Percentiles rank a stretch among this genome's conserved stretches.
Evolutionary conservation across 306 rosid species (phyloP).

Genomic region (Citrullus amarus): DNA sequence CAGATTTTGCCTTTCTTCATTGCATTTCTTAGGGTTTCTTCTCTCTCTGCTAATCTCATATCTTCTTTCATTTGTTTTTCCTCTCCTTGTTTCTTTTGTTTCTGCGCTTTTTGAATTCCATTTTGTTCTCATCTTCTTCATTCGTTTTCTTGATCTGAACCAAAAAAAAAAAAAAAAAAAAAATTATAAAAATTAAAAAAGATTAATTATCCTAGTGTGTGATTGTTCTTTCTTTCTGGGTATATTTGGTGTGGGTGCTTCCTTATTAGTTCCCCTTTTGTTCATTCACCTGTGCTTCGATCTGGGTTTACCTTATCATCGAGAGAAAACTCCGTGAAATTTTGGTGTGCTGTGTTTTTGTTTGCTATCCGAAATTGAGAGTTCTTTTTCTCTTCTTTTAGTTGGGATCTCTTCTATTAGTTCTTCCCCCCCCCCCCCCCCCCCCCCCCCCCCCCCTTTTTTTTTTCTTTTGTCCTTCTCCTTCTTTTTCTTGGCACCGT

Average conservation of each 20-base stretch:
- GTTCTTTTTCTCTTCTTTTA: constrained; percentile 27
- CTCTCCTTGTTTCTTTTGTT: neutral
- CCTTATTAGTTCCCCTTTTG: neutral
- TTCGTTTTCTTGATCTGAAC: constrained; percentile 10
- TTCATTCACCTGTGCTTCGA: neutral
- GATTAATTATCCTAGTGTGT: constrained; percentile 12
- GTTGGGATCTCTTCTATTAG: neutral
- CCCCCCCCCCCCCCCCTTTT: neutral
- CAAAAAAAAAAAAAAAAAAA: neutral
- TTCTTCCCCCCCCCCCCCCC: too few species aligned
- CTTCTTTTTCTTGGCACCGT: neutral
- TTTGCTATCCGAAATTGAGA: constrained; percentile 92
- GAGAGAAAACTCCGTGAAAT: constrained; percentile 61
- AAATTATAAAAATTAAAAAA: neutral
- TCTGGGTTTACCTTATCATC: constrained; percentile 12
- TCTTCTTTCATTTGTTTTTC: neutral
- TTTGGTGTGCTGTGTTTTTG: constrained; percentile 92
- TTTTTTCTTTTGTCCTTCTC: neutral
- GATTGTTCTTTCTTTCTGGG: neutral
- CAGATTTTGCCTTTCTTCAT: neutral
- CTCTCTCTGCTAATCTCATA: neutral
- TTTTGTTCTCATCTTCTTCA: neutral
- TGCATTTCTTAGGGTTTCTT: constrained; percentile 9
- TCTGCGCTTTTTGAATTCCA: neutral
- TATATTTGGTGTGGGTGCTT: neutral